A percentile compares a stretch with the other conserved stretches of the same genome.
phyloP scores from a whole-genome alignment of 225 moss, liverwort and hornwort genomes.

The Straminergon stramineum region DNA sequence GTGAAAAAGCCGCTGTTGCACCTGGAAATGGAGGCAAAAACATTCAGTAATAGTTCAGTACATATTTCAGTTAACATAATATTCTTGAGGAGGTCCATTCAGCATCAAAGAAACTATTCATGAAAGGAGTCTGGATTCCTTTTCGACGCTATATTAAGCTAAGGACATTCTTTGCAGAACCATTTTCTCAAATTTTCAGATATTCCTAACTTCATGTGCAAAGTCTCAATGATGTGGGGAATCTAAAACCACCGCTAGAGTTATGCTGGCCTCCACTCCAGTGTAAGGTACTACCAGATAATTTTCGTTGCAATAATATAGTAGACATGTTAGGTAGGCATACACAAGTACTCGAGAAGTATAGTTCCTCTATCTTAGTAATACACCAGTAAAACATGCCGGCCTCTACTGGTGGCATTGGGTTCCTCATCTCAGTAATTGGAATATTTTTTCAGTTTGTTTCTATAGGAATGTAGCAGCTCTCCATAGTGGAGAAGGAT shows the following conservation, averaged over 20 bases:
- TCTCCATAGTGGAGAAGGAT: neutral
- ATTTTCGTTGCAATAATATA: neutral
- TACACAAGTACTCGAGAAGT: neutral
- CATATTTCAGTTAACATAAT: no score
- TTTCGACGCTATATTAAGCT: neutral
- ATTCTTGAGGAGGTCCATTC: no score
- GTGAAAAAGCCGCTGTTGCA: slow-evolving; percentile 24
- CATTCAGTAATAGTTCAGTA: neutral
- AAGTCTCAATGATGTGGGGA: neutral
- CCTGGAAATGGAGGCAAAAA: slow-evolving; percentile 2
- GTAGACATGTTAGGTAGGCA: neutral
- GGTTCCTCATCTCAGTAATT: neutral
- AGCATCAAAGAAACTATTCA: neutral
- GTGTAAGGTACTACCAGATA: neutral
- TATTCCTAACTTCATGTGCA: neutral
- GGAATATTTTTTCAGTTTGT: neutral
- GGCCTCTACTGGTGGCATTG: neutral
- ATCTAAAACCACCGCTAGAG: neutral
- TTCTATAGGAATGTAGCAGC: neutral
- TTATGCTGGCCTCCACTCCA: neutral
- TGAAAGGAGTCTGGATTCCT: neutral
- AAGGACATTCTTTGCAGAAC: neutral
- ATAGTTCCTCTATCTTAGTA: neutral
- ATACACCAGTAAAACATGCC: neutral
- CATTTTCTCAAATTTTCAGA: neutral